Evolutionary conservation across 2,329 filamentous ascomycete genomes (phyloP), one percentile per base, ranked within the genome.

Genomic region (Pseudogymnoascus sp.): DNA sequence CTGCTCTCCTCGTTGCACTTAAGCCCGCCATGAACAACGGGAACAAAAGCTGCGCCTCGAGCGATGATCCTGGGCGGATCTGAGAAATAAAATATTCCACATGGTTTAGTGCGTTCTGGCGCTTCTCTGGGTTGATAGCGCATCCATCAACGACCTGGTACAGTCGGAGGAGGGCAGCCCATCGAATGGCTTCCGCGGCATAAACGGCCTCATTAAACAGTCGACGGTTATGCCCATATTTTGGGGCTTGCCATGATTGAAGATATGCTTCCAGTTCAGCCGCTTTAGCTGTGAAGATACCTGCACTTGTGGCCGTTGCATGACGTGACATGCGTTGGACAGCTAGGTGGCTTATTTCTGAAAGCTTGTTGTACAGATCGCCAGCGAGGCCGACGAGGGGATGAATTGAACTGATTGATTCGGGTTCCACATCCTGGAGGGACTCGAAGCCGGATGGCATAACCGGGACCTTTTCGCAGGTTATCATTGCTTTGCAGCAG

Each of bases 111-210:
- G 31, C 24, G 14, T 61, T 40, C 11, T 53, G 33, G 1, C 43
- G 41, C 7, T 33, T 37, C 12, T 61, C 53, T 40, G 60, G 31
- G 33, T 61, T 35, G 40, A 63, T 46, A n/a, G 7, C 46, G 28
- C 61, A 65, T 7, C 61, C 61, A 19, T 63, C 60, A 33, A 63
- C 63, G 46, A 65, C 56, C 40, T 65, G 61, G 22, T 63, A 61
- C 12, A 65, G 56, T 16, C 63, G 50, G 11, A 65, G 61, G 33
- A 65, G 38, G 11, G 38, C 43, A 6, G 63, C 63, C 63, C 63
- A 65, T 62, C 61, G 61, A 26, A 65, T 61, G 11, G 63, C 63
- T 8, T 50, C 14, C 6, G 63, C 63, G 8, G 63, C 63, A 38
- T 62, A n/a, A 5, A 31, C 12, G 3, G 50, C 50, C 26, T 65